Conservation (phyloP, 2,329 filamentous ascomycete species). For the Sphaerulina vaccinii region DNA sequence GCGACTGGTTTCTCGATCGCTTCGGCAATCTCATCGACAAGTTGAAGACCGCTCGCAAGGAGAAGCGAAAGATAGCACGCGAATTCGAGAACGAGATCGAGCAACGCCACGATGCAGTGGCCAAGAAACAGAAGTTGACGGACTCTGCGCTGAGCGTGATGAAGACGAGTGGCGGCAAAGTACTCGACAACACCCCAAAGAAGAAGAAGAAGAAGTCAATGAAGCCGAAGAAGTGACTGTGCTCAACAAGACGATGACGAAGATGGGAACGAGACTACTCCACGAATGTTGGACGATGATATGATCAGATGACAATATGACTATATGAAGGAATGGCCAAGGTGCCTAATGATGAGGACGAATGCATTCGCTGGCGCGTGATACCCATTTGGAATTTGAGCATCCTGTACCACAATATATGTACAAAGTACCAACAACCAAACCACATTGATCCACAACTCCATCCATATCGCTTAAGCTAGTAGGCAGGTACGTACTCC, state of each 20-base stretch:
- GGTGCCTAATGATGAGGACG: slow-evolving; percentile 9
- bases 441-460: slow-evolving; percentile 9
- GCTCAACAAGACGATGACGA: neutral
- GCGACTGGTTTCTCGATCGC: slow-evolving; percentile 59
- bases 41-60: slow-evolving; percentile 53
- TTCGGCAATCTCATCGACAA: slow-evolving; percentile 53
- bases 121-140: slow-evolving; percentile 47
- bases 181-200: slow-evolving; percentile 50
- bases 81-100: slow-evolving; percentile 57
- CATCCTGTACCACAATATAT: slow-evolving; percentile 3
- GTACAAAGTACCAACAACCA: neutral
- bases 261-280: too few species aligned
- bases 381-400: slow-evolving; percentile 24
- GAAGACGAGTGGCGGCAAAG: slow-evolving; percentile 53
- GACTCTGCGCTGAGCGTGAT: slow-evolving; percentile 43
- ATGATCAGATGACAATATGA: neutral
- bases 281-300: neutral
- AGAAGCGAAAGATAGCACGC: slow-evolving; percentile 54
- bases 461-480: neutral
- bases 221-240: slow-evolving; percentile 23
- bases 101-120: slow-evolving; percentile 52
- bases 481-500: neutral
- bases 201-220: slow-evolving; percentile 36
- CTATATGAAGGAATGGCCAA: slow-evolving; percentile 13
- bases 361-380: slow-evolving; percentile 23